phyloP scores from a whole-genome alignment of 192 early-diverging fungal species.

The Umbelopsis vinacea region DNA sequence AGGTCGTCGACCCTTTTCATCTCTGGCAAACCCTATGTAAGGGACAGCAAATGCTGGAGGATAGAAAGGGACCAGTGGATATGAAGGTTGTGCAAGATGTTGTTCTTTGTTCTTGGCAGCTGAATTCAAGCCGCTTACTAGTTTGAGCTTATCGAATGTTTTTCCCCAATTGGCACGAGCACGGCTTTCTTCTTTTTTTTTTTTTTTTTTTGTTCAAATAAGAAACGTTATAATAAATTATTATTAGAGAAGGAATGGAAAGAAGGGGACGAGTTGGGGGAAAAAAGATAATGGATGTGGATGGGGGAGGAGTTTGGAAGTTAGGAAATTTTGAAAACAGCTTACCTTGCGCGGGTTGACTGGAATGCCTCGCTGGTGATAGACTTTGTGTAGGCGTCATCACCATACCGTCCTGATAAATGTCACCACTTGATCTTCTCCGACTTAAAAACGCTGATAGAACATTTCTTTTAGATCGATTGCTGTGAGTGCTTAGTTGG shows the following conservation, averaged over 20 bases:
- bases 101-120: neutral
- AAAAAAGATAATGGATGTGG: neutral
- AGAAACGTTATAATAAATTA: neutral
- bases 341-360: neutral
- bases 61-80: slow-evolving; percentile 27
- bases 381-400: neutral
- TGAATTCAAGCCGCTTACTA: slow-evolving; percentile 27
- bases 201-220: neutral
- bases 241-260: neutral
- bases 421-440: neutral
- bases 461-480: neutral
- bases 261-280: neutral
- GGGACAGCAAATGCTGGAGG: slow-evolving; percentile 31
- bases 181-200: neutral
- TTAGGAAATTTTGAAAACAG: neutral
- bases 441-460: neutral
- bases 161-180: slow-evolving; percentile 36
- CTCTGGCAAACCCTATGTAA: slow-evolving; percentile 25
- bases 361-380: neutral
- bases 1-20: slow-evolving; percentile 29
- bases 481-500: neutral
- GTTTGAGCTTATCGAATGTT: slow-evolving; percentile 34
- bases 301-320: neutral
- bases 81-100: slow-evolving; percentile 12
- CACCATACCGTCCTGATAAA: neutral